Conservation (phyloP, 306 rosid species). For the Cucumis hystrix region DNA sequence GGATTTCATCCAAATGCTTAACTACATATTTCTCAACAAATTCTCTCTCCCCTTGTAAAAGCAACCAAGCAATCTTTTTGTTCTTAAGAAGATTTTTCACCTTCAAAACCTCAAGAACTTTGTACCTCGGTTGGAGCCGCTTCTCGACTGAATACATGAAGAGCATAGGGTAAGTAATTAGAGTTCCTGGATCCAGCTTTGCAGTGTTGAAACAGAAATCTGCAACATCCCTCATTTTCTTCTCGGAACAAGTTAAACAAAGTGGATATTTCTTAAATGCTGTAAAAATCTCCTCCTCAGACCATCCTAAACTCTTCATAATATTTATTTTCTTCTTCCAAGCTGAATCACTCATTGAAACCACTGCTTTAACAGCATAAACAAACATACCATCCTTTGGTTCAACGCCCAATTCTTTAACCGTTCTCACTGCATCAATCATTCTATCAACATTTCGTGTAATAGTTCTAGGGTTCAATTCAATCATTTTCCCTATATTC, state of each 20-base stretch:
- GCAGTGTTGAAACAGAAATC: conserved; percentile 13
- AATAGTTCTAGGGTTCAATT: background rate
- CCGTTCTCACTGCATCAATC: background rate
- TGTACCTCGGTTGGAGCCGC: conserved; percentile 5
- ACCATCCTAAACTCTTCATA: conserved; percentile 16
- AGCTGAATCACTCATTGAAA: conserved; percentile 7
- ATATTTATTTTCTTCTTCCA: conserved; percentile 6
- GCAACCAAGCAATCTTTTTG: background rate
- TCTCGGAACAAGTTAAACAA: conserved; percentile 10
- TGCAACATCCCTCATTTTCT: background rate
- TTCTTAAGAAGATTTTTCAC: background rate
- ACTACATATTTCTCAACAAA: background rate
- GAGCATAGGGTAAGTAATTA: background rate
- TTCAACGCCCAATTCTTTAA: background rate
- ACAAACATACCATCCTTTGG: background rate
- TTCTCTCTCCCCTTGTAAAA: background rate
- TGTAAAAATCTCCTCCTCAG: conserved; percentile 1
- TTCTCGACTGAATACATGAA: background rate
- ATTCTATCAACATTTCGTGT: conserved; percentile 1
- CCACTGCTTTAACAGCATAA: background rate
- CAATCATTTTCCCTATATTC: background rate
- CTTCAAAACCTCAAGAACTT: conserved; percentile 8
- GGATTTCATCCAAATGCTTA: no score
- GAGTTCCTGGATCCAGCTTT: background rate
- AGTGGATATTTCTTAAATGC: background rate